Conservation (phyloP, 192 early-diverging fungal species). For the Backusella parvicylindrica region DNA sequence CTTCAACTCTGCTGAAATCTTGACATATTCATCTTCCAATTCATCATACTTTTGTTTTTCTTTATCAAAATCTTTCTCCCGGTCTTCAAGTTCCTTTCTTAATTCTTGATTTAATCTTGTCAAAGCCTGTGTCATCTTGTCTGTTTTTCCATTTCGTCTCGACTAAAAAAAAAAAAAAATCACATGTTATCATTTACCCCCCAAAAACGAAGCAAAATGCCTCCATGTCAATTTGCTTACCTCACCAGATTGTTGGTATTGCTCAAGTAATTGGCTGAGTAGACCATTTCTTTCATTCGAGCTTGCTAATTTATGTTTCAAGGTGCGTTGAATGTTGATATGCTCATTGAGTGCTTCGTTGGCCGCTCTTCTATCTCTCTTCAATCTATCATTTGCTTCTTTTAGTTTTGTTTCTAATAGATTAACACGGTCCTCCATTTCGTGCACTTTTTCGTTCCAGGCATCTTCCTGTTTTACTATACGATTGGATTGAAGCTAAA, state of each 20-base stretch:
- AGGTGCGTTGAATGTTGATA: neutral
- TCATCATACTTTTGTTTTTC: slow-evolving; percentile 9
- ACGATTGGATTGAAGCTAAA: slow-evolving; percentile 2
- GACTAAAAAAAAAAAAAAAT: neutral
- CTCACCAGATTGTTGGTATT: slow-evolving; percentile 1
- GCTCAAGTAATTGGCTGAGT: slow-evolving; percentile 9
- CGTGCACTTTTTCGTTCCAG: slow-evolving; percentile 1
- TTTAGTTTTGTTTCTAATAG: neutral
- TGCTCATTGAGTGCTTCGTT: slow-evolving; percentile 13
- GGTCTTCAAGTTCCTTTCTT: slow-evolving; percentile 26
- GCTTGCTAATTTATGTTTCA: slow-evolving; percentile 15
- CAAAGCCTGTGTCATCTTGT: neutral
- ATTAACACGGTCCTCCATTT: neutral
- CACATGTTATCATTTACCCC: neutral
- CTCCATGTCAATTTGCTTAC: too few species aligned
- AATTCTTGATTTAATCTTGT: slow-evolving; percentile 27
- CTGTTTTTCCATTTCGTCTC: neutral
- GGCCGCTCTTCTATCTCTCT: slow-evolving; percentile 2
- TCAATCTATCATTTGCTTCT: slow-evolving; percentile 5
- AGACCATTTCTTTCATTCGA: slow-evolving; percentile 10
- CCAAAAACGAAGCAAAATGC: too few species aligned
- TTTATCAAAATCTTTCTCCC: neutral
- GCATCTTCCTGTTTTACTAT: slow-evolving; percentile 8
- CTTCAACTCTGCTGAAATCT: neutral
- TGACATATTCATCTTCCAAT: slow-evolving; percentile 16